These are phyloP conservation scores for Gymnopus androsaceus DNA, from an alignment of 1,284 basidiomycete genomes.

Conservation along the genomic window DNA sequence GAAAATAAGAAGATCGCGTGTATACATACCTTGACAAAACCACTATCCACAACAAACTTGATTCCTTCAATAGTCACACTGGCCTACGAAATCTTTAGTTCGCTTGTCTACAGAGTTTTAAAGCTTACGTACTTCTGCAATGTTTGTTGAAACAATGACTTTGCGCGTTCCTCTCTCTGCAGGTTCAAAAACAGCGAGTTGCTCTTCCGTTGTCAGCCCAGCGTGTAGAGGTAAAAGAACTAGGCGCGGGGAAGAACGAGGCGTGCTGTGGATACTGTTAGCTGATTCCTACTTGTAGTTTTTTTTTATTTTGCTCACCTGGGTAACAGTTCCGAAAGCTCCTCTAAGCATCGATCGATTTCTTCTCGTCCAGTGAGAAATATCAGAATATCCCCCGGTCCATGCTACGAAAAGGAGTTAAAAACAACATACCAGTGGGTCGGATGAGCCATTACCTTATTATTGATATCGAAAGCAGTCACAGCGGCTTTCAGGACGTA, in stretches of 20 bases:
- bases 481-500: constrained; percentile 86
- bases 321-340: constrained; percentile 76
- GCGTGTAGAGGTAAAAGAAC: constrained; percentile 84
- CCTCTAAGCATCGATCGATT: constrained; percentile 86
- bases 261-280: constrained; percentile 52
- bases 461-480: constrained; percentile 84
- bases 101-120: neutral
- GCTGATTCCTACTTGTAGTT: neutral
- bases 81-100: constrained; percentile 48
- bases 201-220: constrained; percentile 84
- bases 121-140: constrained; percentile 76
- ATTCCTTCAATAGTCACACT: constrained; percentile 97
- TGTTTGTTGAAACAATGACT: constrained; percentile 92
- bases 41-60: constrained; percentile 93
- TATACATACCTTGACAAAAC: constrained; percentile 84
- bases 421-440: constrained; percentile 7
- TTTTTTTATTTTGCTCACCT: constrained; percentile 49
- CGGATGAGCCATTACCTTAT: constrained; percentile 57
- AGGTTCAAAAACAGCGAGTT: constrained; percentile 81
- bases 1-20: neutral
- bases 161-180: constrained; percentile 79
- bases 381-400: constrained; percentile 87
- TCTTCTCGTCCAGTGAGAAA: constrained; percentile 98
- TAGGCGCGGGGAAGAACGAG: constrained; percentile 60
- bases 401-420: constrained; percentile 46